Evolutionary conservation across 805 yeast genomes (phyloP).

Genomic region (Metschnikowia picachoensis): DNA sequence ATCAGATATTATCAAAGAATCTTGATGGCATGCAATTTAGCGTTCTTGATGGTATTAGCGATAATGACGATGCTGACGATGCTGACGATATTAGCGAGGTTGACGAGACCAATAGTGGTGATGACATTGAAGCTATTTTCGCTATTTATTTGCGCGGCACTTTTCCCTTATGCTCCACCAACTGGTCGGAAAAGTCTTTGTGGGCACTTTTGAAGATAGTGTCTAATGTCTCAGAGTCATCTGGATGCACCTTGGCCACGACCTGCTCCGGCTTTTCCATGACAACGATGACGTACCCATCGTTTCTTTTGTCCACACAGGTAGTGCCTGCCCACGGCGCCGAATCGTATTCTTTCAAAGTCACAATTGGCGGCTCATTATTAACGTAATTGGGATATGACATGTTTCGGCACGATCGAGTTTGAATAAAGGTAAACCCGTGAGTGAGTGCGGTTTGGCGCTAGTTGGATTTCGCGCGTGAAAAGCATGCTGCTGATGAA

Average conservation of each 20-base stretch:
- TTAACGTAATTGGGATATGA: slow-evolving; percentile 41
- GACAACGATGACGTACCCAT: slow-evolving; percentile 40
- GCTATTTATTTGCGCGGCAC: slow-evolving; percentile 13
- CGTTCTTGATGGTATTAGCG: no score
- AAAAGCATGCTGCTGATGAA: no score
- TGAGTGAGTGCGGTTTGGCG: no score
- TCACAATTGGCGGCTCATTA: slow-evolving; percentile 45
- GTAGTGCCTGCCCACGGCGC: slow-evolving; percentile 51
- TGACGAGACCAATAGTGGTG: no score
- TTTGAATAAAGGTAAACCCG: no score
- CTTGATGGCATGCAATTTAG: no score
- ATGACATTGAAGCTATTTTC: background rate
- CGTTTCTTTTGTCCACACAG: slow-evolving; percentile 41
- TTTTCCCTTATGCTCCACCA: slow-evolving; percentile 14
- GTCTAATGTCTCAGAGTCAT: slow-evolving; percentile 38
- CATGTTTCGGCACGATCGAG: background rate
- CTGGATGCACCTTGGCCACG: slow-evolving; percentile 41
- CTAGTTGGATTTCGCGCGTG: no score
- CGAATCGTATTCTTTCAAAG: slow-evolving; percentile 45
- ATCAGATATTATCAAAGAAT: no score
- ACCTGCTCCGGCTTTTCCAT: slow-evolving; percentile 41
- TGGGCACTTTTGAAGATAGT: slow-evolving; percentile 47
- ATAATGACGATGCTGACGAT: no score
- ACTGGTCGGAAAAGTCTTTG: slow-evolving; percentile 19
- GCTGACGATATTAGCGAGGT: no score